Evolutionary conservation across 2,329 filamentous ascomycete species (phyloP).

Genomic region (Aspergillus sergii): DNA sequence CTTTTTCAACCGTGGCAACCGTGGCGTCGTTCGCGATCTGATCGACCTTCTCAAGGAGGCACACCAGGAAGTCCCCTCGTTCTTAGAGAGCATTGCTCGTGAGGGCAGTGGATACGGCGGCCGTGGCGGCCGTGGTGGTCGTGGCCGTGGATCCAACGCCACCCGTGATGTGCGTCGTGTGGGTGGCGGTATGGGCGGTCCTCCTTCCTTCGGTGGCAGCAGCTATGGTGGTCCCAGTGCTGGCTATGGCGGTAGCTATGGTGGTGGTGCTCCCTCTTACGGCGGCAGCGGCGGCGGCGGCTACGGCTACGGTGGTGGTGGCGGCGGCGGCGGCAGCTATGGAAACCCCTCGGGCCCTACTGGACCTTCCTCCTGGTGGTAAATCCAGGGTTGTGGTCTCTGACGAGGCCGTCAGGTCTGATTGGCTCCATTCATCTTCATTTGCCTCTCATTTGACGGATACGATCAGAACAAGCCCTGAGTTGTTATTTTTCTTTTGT

Average conservation of each 20-base stretch:
- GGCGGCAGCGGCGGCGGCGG: constrained; percentile 37
- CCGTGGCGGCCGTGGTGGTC: constrained; percentile 71
- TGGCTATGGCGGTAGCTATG: constrained; percentile 31
- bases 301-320: constrained; percentile 26
- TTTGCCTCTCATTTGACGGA: constrained; percentile 38
- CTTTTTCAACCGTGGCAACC: constrained; percentile 99
- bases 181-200: constrained; percentile 44
- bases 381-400: constrained; percentile 43
- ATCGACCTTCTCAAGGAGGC: constrained; percentile 98
- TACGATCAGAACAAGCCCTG: constrained; percentile 44
- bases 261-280: constrained; percentile 25
- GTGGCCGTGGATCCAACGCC: constrained; percentile 63
- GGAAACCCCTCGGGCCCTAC: constrained; percentile 49
- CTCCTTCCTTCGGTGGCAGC: constrained; percentile 41
- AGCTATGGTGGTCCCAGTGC: constrained; percentile 34
- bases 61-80: constrained; percentile 91
- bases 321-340: constrained; percentile 29
- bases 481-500: constrained; percentile 30
- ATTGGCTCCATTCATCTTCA: constrained; percentile 37
- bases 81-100: constrained; percentile 96
- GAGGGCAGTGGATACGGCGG: constrained; percentile 84
- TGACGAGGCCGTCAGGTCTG: constrained; percentile 44
- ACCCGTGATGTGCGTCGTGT: constrained; percentile 91
- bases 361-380: constrained; percentile 57
- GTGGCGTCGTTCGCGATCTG: constrained; percentile 93